These are phyloP conservation scores for Basipetospora chlamydospora DNA, from an alignment of 2,329 filamentous ascomycete genomes.

Conservation along the genomic window DNA sequence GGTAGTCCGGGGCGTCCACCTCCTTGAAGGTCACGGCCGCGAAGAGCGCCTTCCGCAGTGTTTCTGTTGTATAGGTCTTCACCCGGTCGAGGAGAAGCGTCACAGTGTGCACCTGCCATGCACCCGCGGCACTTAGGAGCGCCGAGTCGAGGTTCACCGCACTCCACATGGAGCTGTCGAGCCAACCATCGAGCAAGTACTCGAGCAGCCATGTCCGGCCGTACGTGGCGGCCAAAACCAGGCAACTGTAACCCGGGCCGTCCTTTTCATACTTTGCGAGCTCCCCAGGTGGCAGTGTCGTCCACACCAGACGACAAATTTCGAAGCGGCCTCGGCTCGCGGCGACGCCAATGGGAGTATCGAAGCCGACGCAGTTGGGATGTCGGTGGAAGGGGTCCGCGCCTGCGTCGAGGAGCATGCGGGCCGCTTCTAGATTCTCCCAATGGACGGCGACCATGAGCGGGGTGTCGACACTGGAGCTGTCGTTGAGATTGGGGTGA, in stretches of 20 bases:
- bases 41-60: not conserved
- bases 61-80: not conserved
- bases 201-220: not conserved
- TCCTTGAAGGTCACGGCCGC: not conserved
- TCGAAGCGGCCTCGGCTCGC: not conserved
- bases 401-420: slow-evolving; percentile 8
- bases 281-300: not conserved
- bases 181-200: not conserved
- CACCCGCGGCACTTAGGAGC: not conserved
- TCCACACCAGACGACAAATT: not conserved
- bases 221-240: not conserved
- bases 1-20: slow-evolving; percentile 9
- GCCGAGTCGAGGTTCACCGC: not conserved
- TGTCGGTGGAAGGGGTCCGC: slow-evolving; percentile 5
- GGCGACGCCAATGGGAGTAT: not conserved
- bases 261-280: not conserved
- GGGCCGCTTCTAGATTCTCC: slow-evolving; percentile 6
- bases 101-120: not conserved
- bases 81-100: not conserved
- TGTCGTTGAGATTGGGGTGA: not conserved
- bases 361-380: not conserved
- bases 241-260: not conserved
- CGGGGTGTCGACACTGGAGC: not conserved
- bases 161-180: not conserved
- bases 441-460: slow-evolving; percentile 8